These are phyloP conservation scores for Leishmania martiniquensis DNA, from an alignment of 208 protist genomes.

Conservation along the genomic window DNA sequence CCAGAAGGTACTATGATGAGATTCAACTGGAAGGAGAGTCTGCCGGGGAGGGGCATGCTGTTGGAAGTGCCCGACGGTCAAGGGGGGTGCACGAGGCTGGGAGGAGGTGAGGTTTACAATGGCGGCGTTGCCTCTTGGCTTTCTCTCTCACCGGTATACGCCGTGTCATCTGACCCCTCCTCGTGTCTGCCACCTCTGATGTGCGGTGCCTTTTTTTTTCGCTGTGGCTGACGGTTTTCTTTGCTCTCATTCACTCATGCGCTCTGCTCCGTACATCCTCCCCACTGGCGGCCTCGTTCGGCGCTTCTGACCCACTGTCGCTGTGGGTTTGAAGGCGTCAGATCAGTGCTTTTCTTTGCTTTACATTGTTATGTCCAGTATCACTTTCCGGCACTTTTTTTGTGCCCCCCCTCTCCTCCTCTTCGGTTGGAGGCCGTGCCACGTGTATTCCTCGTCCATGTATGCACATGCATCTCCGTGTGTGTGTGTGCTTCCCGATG, in stretches of 20 bases:
- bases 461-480: neutral
- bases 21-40: neutral
- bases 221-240: neutral
- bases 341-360: no score
- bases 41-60: neutral
- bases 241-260: neutral
- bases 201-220: neutral
- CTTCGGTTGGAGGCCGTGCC: no score
- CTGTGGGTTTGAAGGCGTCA: no score
- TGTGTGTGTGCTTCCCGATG: neutral
- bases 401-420: neutral
- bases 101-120: neutral
- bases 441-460: neutral
- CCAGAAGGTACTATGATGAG: neutral
- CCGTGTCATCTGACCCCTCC: neutral
- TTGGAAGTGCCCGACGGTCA: neutral
- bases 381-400: no score
- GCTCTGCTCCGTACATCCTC: neutral
- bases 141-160: neutral
- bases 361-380: no score
- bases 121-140: neutral
- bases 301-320: no score
- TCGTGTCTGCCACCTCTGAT: neutral
- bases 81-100: neutral
- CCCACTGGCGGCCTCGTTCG: no score